phyloP scores from a whole-genome alignment of 768 basidiomycete species.

The Polyporus arcularius region DNA sequence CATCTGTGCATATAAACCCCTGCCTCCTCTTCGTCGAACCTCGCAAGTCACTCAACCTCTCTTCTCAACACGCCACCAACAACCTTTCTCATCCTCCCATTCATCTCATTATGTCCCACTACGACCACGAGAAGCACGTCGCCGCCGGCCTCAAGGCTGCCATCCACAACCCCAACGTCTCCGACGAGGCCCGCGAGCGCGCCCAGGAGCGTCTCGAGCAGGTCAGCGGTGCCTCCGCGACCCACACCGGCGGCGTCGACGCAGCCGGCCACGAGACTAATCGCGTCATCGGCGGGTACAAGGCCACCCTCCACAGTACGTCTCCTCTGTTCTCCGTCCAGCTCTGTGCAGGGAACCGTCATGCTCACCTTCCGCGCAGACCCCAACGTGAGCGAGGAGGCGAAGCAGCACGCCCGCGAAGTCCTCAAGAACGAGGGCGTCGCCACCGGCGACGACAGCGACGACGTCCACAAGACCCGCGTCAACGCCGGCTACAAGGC shows the following conservation, averaged over 20 bases:
- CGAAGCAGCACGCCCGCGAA: conserved; percentile 56
- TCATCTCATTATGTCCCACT: background rate
- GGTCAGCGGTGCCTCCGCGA: conserved; percentile 31
- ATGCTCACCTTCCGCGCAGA: conserved; percentile 32
- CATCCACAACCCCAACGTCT: conserved; percentile 58
- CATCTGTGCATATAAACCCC: too few relatives aligned
- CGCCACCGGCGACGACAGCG: conserved; percentile 30
- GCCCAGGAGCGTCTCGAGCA: conserved; percentile 48
- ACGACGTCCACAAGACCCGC: conserved; percentile 45
- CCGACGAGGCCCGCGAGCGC: conserved; percentile 51
- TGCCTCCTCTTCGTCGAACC: too few relatives aligned
- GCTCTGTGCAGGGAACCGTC: too few relatives aligned
- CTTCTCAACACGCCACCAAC: too few relatives aligned
- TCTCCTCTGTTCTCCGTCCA: too few relatives aligned
- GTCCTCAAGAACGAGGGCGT: conserved; percentile 50
- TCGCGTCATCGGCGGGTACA: conserved; percentile 46
- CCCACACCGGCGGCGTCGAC: background rate
- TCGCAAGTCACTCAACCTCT: too few relatives aligned
- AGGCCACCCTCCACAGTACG: conserved; percentile 49
- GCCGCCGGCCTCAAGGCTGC: conserved; percentile 61
- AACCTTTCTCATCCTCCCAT: background rate
- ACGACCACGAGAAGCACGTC: conserved; percentile 38
- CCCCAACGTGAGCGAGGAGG: conserved; percentile 45
- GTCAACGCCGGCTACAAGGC: conserved; percentile 61
- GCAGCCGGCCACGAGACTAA: conserved; percentile 21